phyloP scores from a whole-genome alignment of 1,284 basidiomycete genomes.

The Ceratorhiza oryzae-sativae region DNA sequence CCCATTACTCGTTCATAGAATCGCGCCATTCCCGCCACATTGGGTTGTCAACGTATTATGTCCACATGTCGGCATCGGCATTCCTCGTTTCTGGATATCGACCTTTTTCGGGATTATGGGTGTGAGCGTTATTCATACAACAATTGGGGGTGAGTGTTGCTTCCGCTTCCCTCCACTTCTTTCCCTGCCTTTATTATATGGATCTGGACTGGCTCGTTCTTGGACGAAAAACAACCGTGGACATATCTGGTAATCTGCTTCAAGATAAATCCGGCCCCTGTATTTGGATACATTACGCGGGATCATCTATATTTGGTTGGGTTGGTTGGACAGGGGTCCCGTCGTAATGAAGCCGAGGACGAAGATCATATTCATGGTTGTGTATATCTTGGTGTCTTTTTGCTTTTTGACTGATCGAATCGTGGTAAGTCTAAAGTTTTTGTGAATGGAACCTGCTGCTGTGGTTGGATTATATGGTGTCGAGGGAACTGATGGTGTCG shows the following conservation, averaged over 20 bases:
- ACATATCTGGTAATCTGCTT: neutral
- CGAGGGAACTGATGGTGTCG: neutral
- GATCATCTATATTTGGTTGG: neutral
- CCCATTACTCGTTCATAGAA: constrained; percentile 56
- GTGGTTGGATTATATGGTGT: neutral
- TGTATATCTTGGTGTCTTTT: neutral
- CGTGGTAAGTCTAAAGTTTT: neutral
- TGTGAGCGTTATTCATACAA: constrained; percentile 92
- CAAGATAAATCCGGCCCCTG: neutral
- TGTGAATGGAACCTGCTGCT: neutral
- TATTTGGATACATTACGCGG: neutral
- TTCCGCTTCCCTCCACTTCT: neutral
- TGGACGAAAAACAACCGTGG: neutral
- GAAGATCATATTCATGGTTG: neutral
- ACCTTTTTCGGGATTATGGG: constrained; percentile 93
- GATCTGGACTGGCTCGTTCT: neutral
- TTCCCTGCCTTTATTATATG: neutral
- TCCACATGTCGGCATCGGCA: constrained; percentile 89
- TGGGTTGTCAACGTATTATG: constrained; percentile 95
- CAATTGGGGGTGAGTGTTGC: constrained; percentile 75
- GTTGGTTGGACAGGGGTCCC: neutral
- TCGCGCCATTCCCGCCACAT: constrained; percentile 91
- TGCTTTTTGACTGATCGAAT: constrained; percentile 3
- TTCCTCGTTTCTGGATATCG: constrained; percentile 87
- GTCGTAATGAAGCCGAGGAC: neutral